Base-by-base conservation (phyloP, 495 filamentous ascomycete species). In the Aspergillus sparsus region DNA sequence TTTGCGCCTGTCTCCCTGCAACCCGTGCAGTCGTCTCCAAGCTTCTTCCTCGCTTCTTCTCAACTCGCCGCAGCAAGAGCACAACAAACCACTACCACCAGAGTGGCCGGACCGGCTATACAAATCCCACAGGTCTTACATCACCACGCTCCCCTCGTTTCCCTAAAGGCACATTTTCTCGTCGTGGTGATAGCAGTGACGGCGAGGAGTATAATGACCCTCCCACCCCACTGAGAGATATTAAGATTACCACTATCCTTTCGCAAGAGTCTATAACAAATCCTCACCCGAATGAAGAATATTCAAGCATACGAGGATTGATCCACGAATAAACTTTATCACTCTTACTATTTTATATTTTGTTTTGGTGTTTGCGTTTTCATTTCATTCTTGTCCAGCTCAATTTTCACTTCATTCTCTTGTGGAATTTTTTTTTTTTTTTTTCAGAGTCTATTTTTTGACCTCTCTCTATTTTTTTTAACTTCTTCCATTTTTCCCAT, bases 1-100 rank as follows among this genome's bases (percentile, higher is more conserved):
- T 80, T 55, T 85, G 82, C 64, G 77, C 79, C 54, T 84, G 76
- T 61, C 77, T 86, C 15, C 81, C 84, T n/a, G 80, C 78, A 21
- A 75, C 82, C 5, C 74, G 81, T 6, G 79, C 83, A 11, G 71
- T 86, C 13, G 58, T 84, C 18, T 72, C 76, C 8, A 71, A 67
- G 16, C 63, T 80, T 54, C 57, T 76, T 42, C 67, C 72, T 6
- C 69, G 71, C 31, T 49, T 75, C 60, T 74, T 73, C 66, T 74
- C 68, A 7, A 71, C 66, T 41, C 41, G 71, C 46, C 64, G 65
- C 71, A 62, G 69, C 59, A 66, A 57, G 12, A 69, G 60, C 18
- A 68, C 63, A 3, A 62, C 46, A 3, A 66, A 62, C 31, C 68
- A 53, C 33, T 60, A 60, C 55, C 39, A 50, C 44, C 41, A 50